These are phyloP conservation scores for Cytospora paraplurivora DNA, from an alignment of 2,329 filamentous ascomycete species.

Conservation along the genomic window DNA sequence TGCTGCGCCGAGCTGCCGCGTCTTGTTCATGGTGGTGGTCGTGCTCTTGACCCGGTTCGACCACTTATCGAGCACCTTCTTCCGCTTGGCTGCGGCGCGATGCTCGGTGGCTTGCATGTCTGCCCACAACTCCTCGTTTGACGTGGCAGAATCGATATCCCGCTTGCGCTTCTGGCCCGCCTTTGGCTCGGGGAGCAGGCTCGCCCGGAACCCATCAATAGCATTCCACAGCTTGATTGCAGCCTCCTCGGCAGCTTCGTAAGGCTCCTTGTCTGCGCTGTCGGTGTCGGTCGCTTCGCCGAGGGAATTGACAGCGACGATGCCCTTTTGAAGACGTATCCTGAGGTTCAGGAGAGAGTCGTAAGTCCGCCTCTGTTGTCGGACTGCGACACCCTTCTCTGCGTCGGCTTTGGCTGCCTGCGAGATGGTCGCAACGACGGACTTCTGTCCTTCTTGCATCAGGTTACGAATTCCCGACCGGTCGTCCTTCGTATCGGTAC, in stretches of 20 bases:
- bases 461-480: slow-evolving; percentile 66
- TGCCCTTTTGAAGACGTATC: slow-evolving; percentile 89
- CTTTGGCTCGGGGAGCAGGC: slow-evolving; percentile 53
- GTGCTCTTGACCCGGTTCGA: slow-evolving; percentile 72
- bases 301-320: slow-evolving; percentile 80
- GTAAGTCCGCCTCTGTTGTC: slow-evolving; percentile 81
- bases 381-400: slow-evolving; percentile 83
- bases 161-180: slow-evolving; percentile 65
- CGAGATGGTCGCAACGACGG: slow-evolving; percentile 60
- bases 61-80: slow-evolving; percentile 84
- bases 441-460: slow-evolving; percentile 68
- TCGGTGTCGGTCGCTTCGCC: slow-evolving; percentile 45
- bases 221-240: slow-evolving; percentile 84
- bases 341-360: slow-evolving; percentile 86
- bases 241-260: slow-evolving; percentile 78
- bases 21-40: slow-evolving; percentile 54
- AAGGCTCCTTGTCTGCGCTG: slow-evolving; percentile 54
- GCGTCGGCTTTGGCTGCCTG: slow-evolving; percentile 75
- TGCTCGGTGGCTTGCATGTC: slow-evolving; percentile 69
- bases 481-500: slow-evolving; percentile 37
- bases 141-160: slow-evolving; percentile 53
- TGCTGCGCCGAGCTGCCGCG: slow-evolving; percentile 56
- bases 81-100: slow-evolving; percentile 61
- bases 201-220: slow-evolving; percentile 68
- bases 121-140: slow-evolving; percentile 70